These are phyloP conservation scores for Pseudomicrostroma phylloplanum DNA, from an alignment of 1,284 basidiomycete species.

Conservation along the genomic window DNA sequence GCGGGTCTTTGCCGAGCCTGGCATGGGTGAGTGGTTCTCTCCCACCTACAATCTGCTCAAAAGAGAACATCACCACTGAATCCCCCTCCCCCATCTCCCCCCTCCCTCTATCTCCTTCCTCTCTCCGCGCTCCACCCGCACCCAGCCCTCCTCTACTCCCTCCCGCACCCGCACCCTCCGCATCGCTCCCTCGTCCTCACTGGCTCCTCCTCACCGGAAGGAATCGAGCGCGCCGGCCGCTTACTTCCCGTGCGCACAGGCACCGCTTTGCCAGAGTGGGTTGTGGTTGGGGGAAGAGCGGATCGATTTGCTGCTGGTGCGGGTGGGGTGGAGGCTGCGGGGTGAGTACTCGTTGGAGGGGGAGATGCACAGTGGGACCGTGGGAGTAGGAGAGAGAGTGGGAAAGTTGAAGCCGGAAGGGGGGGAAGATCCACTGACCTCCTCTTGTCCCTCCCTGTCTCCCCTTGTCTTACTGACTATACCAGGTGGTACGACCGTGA, in stretches of 20 bases:
- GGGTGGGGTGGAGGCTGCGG: conserved; percentile 24
- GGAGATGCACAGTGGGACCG: too few species aligned
- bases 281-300: conserved; percentile 18
- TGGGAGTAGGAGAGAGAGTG: too few species aligned
- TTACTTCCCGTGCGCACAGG: conserved; percentile 29
- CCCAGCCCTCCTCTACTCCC: not conserved
- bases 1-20: conserved; percentile 19
- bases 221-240: conserved; percentile 21
- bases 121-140: too few species aligned
- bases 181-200: conserved; percentile 15
- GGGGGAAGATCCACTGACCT: not conserved
- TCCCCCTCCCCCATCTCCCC: conserved; percentile 1
- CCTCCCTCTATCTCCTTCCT: too few species aligned
- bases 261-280: conserved; percentile 28
- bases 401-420: too few species aligned
- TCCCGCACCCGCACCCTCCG: not conserved
- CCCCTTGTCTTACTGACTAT: not conserved
- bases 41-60: conserved; percentile 10
- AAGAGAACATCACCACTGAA: conserved; percentile 8
- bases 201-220: conserved; percentile 16
- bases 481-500: conserved; percentile 20
- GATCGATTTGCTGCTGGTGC: conserved; percentile 22
- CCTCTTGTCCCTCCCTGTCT: not conserved
- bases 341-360: conserved; percentile 7
- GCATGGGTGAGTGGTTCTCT: conserved; percentile 13